Evolutionary conservation across 2,329 filamentous ascomycete species (phyloP).

Genomic region (Lecanicillium sp.): DNA sequence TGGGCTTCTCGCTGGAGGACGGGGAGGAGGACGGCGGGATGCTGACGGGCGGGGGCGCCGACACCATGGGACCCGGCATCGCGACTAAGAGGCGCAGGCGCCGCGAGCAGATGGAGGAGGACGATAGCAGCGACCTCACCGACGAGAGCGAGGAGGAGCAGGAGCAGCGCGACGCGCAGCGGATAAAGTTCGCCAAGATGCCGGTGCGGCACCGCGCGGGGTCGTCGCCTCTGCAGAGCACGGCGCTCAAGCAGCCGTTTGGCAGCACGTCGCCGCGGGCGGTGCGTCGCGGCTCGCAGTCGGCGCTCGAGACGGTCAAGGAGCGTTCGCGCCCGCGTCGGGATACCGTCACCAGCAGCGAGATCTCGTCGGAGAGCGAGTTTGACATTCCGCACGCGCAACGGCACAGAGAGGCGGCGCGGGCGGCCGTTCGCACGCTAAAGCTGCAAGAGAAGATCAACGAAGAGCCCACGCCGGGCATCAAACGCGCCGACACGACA

Average conservation of each 20-base stretch:
- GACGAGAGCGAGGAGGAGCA: slow-evolving; percentile 78
- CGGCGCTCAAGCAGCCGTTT: slow-evolving; percentile 52
- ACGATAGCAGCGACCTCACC: slow-evolving; percentile 78
- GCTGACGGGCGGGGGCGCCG: slow-evolving; percentile 60
- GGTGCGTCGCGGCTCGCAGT: slow-evolving; percentile 61
- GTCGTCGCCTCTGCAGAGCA: slow-evolving; percentile 75
- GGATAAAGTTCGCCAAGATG: slow-evolving; percentile 96
- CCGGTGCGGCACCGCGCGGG: slow-evolving; percentile 79
- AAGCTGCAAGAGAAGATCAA: slow-evolving; percentile 34
- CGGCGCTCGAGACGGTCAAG: slow-evolving; percentile 63
- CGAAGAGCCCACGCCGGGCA: slow-evolving; percentile 32
- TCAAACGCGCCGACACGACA: slow-evolving; percentile 42
- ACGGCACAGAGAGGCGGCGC: slow-evolving; percentile 54
- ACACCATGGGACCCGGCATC: slow-evolving; percentile 62
- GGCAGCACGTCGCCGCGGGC: slow-evolving; percentile 41
- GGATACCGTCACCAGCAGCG: slow-evolving; percentile 76
- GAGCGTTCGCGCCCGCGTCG: slow-evolving; percentile 60
- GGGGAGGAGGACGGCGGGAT: slow-evolving; percentile 68
- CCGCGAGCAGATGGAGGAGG: slow-evolving; percentile 73
- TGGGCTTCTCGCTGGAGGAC: slow-evolving; percentile 60
- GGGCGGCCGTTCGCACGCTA: slow-evolving; percentile 43
- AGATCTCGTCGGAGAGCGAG: slow-evolving; percentile 78
- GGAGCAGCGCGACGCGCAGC: slow-evolving; percentile 71
- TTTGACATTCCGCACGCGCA: slow-evolving; percentile 62
- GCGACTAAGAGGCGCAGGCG: slow-evolving; percentile 60